Conservation (phyloP, 176 grass and related monocot genomes). For the Calamus simplicifolius region DNA sequence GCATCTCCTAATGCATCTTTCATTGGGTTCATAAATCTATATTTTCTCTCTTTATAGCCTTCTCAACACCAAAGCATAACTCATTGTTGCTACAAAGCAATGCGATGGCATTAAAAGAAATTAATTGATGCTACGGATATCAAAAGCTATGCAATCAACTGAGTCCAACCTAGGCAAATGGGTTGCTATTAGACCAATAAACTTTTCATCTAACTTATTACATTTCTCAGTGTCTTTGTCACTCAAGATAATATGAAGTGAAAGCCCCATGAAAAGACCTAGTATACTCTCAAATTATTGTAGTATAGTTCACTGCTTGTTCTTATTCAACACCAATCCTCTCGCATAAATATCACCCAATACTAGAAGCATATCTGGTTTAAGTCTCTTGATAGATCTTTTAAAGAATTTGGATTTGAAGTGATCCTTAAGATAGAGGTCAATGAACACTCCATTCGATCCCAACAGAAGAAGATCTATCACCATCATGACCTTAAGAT, state of each 20-base stretch:
- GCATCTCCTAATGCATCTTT: conserved; percentile 4
- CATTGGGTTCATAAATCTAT: not conserved
- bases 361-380: too few relatives aligned
- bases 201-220: conserved; percentile 28
- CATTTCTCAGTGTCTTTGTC: conserved; percentile 64
- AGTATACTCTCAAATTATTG: conserved; percentile 46
- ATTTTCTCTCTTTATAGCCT: conserved; percentile 9
- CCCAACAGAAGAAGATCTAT: conserved; percentile 61
- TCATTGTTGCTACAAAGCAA: conserved; percentile 52
- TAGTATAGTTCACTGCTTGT: conserved; percentile 8
- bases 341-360: too few relatives aligned
- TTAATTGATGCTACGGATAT: conserved; percentile 36
- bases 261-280: conserved; percentile 39
- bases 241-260: conserved; percentile 57
- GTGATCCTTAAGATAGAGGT: conserved; percentile 45
- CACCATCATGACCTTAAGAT: conserved; percentile 49
- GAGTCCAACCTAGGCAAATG: conserved; percentile 40
- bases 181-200: conserved; percentile 25
- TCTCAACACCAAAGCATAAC: conserved; percentile 52
- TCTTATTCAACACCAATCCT: too few relatives aligned
- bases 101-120: conserved; percentile 53
- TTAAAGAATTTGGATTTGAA: conserved; percentile 54
- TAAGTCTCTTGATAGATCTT: too few relatives aligned
- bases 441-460: conserved; percentile 35
- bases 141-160: too few relatives aligned